Conservation (phyloP, 352 stramenopile genomes). For the Discostella stelligera region DNA sequence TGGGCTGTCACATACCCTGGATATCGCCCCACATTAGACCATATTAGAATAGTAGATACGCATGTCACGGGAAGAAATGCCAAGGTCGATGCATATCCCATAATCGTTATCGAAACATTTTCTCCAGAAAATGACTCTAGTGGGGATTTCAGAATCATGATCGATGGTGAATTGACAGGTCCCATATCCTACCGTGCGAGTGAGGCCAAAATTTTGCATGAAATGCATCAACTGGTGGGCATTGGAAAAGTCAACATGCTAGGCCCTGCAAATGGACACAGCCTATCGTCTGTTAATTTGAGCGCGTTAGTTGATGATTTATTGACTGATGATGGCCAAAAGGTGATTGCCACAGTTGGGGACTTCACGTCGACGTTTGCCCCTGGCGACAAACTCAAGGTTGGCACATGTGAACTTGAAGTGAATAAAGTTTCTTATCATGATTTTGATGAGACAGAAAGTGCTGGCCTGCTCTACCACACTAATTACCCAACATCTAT, state of each 20-base stretch:
- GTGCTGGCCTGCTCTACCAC: constrained; percentile 45
- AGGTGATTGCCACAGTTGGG: constrained; percentile 43
- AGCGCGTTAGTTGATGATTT: constrained; percentile 49
- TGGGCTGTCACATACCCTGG: constrained; percentile 69
- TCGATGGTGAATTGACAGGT: constrained; percentile 74
- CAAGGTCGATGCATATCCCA: constrained; percentile 70
- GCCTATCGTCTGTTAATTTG: constrained; percentile 28
- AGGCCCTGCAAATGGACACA: constrained; percentile 30
- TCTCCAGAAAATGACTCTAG: constrained; percentile 54
- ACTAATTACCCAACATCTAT: constrained; percentile 33
- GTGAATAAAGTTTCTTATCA: constrained; percentile 32
- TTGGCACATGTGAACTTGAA: constrained; percentile 43
- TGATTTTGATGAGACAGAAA: constrained; percentile 31
- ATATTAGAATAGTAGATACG: constrained; percentile 62
- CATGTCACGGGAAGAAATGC: constrained; percentile 73
- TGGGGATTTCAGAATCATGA: constrained; percentile 72
- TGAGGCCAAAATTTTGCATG: constrained; percentile 61
- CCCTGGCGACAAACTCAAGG: constrained; percentile 26
- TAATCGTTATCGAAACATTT: constrained; percentile 65
- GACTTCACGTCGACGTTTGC: constrained; percentile 47
- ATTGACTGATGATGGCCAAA: constrained; percentile 29
- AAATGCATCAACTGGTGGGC: constrained; percentile 73
- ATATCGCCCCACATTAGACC: constrained; percentile 35
- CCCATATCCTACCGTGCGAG: constrained; percentile 72
- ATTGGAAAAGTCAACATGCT: constrained; percentile 78